These are phyloP conservation scores for Magnusiomyces tetraspermus DNA, from an alignment of 1,139 yeast genomes.

Conservation along the genomic window DNA sequence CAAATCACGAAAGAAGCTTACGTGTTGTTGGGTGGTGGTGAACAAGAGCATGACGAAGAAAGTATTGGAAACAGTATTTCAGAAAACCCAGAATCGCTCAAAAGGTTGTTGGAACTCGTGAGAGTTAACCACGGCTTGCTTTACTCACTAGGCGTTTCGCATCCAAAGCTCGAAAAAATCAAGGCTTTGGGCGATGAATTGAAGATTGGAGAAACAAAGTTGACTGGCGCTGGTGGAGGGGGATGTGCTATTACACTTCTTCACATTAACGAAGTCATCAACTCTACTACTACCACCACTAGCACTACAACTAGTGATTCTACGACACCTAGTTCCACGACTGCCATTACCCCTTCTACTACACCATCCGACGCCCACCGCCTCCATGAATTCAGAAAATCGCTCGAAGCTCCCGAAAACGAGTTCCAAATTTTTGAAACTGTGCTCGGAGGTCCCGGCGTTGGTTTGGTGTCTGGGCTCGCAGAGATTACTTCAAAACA, in stretches of 20 bases:
- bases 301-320: no score
- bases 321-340: no score
- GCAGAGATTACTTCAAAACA: conserved; percentile 6
- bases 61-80: not conserved
- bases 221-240: conserved; percentile 99
- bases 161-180: conserved; percentile 72
- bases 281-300: no score
- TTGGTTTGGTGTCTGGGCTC: conserved; percentile 39
- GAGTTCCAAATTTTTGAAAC: conserved; percentile 79
- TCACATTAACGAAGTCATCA: conserved; percentile 35
- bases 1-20: conserved; percentile 55
- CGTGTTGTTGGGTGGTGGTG: conserved; percentile 27
- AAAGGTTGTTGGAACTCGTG: conserved; percentile 50
- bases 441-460: conserved; percentile 84
- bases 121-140: conserved; percentile 81
- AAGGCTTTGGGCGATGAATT: conserved; percentile 52
- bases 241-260: conserved; percentile 93
- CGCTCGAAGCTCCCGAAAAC: conserved; percentile 29
- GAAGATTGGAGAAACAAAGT: conserved; percentile 74
- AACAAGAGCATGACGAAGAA: not conserved
- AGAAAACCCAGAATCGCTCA: conserved; percentile 1
- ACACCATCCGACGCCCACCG: no score
- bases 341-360: no score
- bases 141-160: conserved; percentile 84
- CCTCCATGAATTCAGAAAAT: conserved; percentile 31